phyloP scores from a whole-genome alignment of 2,329 filamentous ascomycete genomes.

The Pseudogymnoascus sp. region DNA sequence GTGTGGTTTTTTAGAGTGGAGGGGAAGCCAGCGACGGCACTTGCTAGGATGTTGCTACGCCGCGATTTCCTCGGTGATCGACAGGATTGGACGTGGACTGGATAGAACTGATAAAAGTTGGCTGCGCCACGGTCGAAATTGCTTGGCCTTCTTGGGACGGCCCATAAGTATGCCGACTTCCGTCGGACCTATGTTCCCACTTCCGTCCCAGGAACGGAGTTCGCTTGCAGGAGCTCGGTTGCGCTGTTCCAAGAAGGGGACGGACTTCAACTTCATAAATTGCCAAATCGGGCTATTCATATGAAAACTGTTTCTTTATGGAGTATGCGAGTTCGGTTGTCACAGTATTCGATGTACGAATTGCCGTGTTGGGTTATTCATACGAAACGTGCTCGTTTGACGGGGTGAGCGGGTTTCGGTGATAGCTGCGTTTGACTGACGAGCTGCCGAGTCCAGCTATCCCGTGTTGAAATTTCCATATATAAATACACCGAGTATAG shows the following conservation, averaged over 20 bases:
- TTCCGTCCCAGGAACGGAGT: neutral
- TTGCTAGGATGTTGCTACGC: neutral
- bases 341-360: neutral
- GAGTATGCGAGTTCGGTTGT: neutral
- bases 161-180: neutral
- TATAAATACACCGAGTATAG: neutral
- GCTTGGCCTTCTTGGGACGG: conserved; percentile 3
- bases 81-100: neutral
- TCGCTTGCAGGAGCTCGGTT: neutral
- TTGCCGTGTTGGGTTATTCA: neutral
- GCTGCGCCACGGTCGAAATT: conserved; percentile 5
- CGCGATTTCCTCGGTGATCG: neutral
- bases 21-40: neutral
- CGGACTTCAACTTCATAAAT: neutral
- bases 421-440: neutral
- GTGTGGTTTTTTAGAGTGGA: neutral
- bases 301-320: neutral
- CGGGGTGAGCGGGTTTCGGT: neutral
- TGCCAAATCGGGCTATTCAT: neutral
- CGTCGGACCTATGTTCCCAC: neutral
- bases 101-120: neutral
- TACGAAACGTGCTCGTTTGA: neutral
- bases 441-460: neutral
- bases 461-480: neutral
- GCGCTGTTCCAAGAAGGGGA: neutral